Evolutionary conservation across 371 early-diverging fungal genomes (phyloP).

Genomic region (Saksenaea vasiformis): DNA sequence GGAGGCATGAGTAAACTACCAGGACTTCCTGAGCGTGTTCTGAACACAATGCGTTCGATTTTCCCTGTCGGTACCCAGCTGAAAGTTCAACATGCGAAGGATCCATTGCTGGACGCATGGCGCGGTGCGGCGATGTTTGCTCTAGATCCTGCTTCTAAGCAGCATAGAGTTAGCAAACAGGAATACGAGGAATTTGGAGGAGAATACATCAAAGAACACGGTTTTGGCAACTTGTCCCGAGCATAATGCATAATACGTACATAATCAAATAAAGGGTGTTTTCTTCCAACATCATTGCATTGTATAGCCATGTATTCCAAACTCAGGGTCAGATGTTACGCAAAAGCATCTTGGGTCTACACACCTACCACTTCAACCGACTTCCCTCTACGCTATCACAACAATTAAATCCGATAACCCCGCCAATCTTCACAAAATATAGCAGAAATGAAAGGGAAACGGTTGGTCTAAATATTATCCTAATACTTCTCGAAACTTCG

Average conservation of each 20-base stretch:
- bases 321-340: too few relatives aligned
- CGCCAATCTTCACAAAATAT: too few relatives aligned
- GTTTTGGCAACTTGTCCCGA: constrained; percentile 64
- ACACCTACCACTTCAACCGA: too few relatives aligned
- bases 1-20: constrained; percentile 74
- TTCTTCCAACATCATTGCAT: too few relatives aligned
- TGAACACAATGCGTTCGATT: constrained; percentile 59
- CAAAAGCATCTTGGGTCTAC: too few relatives aligned
- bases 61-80: constrained; percentile 64
- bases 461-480: too few relatives aligned
- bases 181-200: constrained; percentile 85
- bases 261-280: not conserved
- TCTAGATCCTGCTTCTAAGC: constrained; percentile 30
- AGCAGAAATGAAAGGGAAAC: too few relatives aligned
- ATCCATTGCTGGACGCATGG: constrained; percentile 86
- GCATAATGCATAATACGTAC: not conserved
- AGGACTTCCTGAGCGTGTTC: constrained; percentile 66
- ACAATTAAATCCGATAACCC: too few relatives aligned
- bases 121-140: constrained; percentile 75
- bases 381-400: too few relatives aligned
- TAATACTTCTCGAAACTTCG: too few relatives aligned
- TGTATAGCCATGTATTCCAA: too few relatives aligned
- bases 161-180: constrained; percentile 57
- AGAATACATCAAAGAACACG: constrained; percentile 83
- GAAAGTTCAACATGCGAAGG: constrained; percentile 61